Conservation (phyloP, 2,329 filamentous ascomycete species). For the Podosphaera aphanis region DNA sequence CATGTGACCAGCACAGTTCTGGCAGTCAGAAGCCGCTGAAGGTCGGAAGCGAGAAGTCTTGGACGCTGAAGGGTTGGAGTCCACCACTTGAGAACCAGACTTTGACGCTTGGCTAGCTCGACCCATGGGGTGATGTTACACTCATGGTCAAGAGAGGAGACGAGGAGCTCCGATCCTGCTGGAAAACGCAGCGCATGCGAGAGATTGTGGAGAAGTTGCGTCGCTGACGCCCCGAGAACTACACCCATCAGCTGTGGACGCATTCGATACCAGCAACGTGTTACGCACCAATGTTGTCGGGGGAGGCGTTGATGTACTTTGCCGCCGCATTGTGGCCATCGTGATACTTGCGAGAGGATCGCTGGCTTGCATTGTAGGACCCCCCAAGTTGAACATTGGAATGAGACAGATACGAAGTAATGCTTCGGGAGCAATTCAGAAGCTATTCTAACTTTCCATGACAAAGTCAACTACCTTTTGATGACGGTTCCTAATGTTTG, state of each 20-base stretch:
- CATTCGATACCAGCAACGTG: not conserved
- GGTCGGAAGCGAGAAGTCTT: conserved; percentile 30
- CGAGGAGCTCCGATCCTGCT: conserved; percentile 39
- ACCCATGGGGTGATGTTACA: conserved; percentile 57
- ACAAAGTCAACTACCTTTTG: conserved; percentile 28
- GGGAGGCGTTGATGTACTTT: conserved; percentile 42
- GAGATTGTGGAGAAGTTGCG: conserved; percentile 53
- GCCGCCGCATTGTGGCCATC: conserved; percentile 41
- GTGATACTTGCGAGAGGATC: conserved; percentile 34
- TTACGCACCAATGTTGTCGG: conserved; percentile 36
- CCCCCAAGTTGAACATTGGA: conserved; percentile 59
- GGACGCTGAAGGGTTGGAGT: conserved; percentile 28
- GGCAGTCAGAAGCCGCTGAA: conserved; percentile 33
- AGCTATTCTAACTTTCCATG: not conserved
- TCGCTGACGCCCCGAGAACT: conserved; percentile 53
- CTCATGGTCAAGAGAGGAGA: conserved; percentile 55
- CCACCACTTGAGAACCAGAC: conserved; percentile 50
- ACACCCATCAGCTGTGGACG: conserved; percentile 3
- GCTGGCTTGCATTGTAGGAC: conserved; percentile 35
- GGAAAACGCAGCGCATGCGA: conserved; percentile 28
- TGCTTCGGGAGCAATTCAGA: conserved; percentile 19
- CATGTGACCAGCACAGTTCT: conserved; percentile 48
- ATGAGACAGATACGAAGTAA: conserved; percentile 39
- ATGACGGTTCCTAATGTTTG: conserved; percentile 45
- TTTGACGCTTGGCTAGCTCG: conserved; percentile 35